Evolutionary conservation across 176 grass and related monocot genomes (phyloP), one percentile per base, ranked within the genome.

Genomic region (Cenchrus fungigraminus): DNA sequence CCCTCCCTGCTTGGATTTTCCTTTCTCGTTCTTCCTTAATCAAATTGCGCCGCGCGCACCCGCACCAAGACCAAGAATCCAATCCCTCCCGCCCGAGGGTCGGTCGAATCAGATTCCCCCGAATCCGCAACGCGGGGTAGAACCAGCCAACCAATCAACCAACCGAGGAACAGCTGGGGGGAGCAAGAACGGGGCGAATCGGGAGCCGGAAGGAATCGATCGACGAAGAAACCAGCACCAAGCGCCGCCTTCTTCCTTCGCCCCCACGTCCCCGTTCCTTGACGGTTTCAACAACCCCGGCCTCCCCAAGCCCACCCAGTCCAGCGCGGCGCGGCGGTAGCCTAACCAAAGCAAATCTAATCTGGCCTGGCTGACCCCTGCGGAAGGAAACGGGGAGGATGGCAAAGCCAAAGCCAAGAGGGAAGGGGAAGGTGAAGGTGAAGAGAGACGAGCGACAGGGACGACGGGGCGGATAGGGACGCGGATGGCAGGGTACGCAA

Each of bases 401-500:
- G n/a, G 57, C 1, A 46, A 59, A 59, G 57, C 1, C 57, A 55
- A 49, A 69, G 59, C 34, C 16, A 12, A 19, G 68, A 76, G 59
- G 58, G 47, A 69, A 68, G 14, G 76, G 17, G 16, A 80, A 71
- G 60, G 76, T 12, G 6, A 10, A 13, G 59, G 40, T 42, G 52
- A 52, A 25, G 68, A 64, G 31, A 40, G 81, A 34, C 28, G 4
- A 3, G 61, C 31, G 31, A 32, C 31, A 60, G 65, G 51, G 37
- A 60, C 52, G 59, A 51, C 56, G 67, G 71, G 31, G 31, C 42
- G 74, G 89, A 87, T 70, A 76, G 89, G 61, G 76, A 91, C 76
- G 76, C 75, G 76, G 61, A 76, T 70, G 76, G 80, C 85, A 76
- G 53, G 63, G 85, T 75, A 84, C 85, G 89, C 80, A 66, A 79